Evolutionary conservation across 768 basidiomycete species (phyloP).

Genomic region (Lentinus tigrinus): DNA sequence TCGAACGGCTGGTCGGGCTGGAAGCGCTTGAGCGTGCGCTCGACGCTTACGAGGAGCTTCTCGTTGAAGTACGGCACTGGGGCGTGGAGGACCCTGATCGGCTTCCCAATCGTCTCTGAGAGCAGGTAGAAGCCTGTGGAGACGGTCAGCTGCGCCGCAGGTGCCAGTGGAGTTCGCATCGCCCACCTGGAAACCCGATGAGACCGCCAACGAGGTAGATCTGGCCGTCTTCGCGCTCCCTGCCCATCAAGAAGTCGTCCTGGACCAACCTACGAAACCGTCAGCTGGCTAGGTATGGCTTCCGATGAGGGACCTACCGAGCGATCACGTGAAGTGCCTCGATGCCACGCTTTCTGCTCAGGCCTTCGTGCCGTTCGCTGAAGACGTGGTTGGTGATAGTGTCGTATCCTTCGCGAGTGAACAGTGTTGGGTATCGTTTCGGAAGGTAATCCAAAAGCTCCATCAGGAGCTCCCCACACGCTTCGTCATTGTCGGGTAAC

Average conservation of each 20-base stretch:
- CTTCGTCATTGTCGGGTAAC: constrained; percentile 35
- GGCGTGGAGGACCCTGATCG: constrained; percentile 27
- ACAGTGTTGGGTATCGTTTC: constrained; percentile 36
- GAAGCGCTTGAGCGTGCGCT: constrained; percentile 36
- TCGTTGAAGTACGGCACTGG: constrained; percentile 35
- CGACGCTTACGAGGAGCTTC: constrained; percentile 34
- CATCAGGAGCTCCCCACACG: constrained; percentile 31
- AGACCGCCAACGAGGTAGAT: constrained; percentile 36
- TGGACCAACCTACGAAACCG: constrained; percentile 27
- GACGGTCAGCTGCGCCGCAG: not conserved
- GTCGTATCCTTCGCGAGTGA: constrained; percentile 17
- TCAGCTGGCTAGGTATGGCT: not conserved
- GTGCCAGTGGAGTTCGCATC: not conserved
- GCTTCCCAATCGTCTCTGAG: constrained; percentile 32
- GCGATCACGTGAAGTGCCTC: constrained; percentile 30
- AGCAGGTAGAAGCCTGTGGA: constrained; percentile 33
- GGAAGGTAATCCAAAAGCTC: constrained; percentile 33
- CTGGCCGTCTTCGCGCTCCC: constrained; percentile 34
- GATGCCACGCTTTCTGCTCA: constrained; percentile 17
- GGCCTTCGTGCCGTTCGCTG: constrained; percentile 19
- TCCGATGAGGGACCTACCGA: constrained; percentile 15
- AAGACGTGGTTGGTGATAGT: constrained; percentile 31
- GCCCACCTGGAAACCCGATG: constrained; percentile 31
- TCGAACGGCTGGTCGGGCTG: constrained; percentile 34
- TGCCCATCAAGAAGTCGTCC: constrained; percentile 36